Evolutionary conservation across 2,329 filamentous ascomycete genomes (phyloP).

Genomic region (Didymellaceae sp.): DNA sequence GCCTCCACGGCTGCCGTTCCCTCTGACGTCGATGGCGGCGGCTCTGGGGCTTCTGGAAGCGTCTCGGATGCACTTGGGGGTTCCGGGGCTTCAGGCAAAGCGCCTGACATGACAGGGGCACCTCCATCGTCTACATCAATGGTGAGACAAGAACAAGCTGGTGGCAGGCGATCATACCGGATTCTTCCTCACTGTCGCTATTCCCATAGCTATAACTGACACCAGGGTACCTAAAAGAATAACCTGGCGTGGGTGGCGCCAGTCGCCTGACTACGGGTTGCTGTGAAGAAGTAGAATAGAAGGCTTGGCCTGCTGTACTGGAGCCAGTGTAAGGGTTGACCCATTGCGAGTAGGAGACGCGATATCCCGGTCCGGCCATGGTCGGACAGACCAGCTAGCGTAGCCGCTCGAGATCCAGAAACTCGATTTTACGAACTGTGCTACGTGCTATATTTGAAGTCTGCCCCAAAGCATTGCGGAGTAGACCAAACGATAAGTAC

Average conservation of each 20-base stretch:
- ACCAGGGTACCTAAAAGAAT: slow-evolving; percentile 12
- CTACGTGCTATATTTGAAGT: slow-evolving; percentile 42
- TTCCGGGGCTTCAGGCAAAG: slow-evolving; percentile 26
- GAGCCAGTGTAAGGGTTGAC: slow-evolving; percentile 36
- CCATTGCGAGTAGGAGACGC: slow-evolving; percentile 46
- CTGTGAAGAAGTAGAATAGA: slow-evolving; percentile 15
- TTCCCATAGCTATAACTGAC: slow-evolving; percentile 16
- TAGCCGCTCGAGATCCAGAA: slow-evolving; percentile 26
- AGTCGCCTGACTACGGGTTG: slow-evolving; percentile 35
- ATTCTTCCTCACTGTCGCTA: slow-evolving; percentile 21
- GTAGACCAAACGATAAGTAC: slow-evolving; percentile 33
- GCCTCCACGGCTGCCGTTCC: neutral
- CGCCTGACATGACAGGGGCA: slow-evolving; percentile 21
- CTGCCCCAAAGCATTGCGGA: slow-evolving; percentile 41
- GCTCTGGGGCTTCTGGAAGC: slow-evolving; percentile 12
- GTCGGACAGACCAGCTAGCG: slow-evolving; percentile 30
- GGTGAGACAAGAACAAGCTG: neutral
- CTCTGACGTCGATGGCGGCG: neutral
- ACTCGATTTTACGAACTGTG: slow-evolving; percentile 35
- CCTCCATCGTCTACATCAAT: slow-evolving; percentile 28
- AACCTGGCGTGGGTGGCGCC: slow-evolving; percentile 26
- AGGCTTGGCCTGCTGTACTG: slow-evolving; percentile 19
- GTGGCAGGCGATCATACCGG: slow-evolving; percentile 4
- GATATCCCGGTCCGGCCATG: slow-evolving; percentile 35
- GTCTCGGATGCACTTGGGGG: slow-evolving; percentile 23